Evolutionary conservation across 352 stramenopile genomes (phyloP).

Genomic region (Pythium oligandrum): DNA sequence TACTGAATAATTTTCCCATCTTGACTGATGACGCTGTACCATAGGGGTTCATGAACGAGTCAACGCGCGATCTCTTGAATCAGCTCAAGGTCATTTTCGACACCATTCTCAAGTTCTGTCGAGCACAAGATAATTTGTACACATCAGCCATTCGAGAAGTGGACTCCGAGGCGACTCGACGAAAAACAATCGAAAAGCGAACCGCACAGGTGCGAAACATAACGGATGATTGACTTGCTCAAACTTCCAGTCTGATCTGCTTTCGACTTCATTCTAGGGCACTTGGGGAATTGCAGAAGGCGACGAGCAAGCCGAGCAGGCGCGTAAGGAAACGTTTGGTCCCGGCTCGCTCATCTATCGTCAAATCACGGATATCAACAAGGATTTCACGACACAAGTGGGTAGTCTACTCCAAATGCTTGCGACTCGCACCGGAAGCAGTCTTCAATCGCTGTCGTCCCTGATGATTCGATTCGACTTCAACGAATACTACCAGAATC

Average conservation of each 20-base stretch:
- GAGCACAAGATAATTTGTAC: slow-evolving; percentile 78
- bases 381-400: slow-evolving; percentile 65
- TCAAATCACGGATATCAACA: slow-evolving; percentile 61
- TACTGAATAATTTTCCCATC: too few species aligned
- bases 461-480: slow-evolving; percentile 89
- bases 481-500: slow-evolving; percentile 85
- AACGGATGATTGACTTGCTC: too few species aligned
- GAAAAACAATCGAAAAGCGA: slow-evolving; percentile 41
- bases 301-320: slow-evolving; percentile 37
- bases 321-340: slow-evolving; percentile 33
- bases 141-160: slow-evolving; percentile 69
- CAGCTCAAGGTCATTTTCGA: slow-evolving; percentile 81
- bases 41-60: slow-evolving; percentile 82
- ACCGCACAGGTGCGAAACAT: slow-evolving; percentile 34
- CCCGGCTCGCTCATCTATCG: slow-evolving; percentile 40
- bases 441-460: slow-evolving; percentile 79
- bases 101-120: slow-evolving; percentile 81
- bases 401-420: slow-evolving; percentile 68
- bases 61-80: slow-evolving; percentile 60
- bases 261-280: slow-evolving; percentile 20
- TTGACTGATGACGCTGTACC: too few species aligned
- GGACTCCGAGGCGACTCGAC: slow-evolving; percentile 47
- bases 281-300: slow-evolving; percentile 55
- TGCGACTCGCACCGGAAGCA: slow-evolving; percentile 17
- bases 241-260: too few species aligned